phyloP scores from a whole-genome alignment of 768 basidiomycete genomes.

The Collybiopsis luxurians region DNA sequence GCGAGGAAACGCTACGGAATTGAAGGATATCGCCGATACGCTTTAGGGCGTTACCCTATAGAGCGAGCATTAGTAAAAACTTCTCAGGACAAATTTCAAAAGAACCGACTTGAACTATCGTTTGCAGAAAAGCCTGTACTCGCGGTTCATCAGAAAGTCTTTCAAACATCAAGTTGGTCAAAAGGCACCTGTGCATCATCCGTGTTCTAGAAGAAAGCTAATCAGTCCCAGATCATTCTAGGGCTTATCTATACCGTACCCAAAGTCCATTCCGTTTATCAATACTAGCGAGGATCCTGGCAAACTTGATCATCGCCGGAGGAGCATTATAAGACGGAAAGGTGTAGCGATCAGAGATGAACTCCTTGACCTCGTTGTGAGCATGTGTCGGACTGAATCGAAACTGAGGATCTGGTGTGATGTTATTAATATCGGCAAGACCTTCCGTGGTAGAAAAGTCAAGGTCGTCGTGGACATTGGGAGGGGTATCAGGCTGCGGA shows the following conservation, averaged over 20 bases:
- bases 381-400: constrained; percentile 11
- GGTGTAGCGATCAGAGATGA: constrained; percentile 10
- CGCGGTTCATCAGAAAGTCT: constrained; percentile 24
- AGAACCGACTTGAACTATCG: constrained; percentile 33
- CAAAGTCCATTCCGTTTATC: constrained; percentile 35
- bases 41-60: constrained; percentile 46
- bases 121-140: constrained; percentile 35
- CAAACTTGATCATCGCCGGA: background rate
- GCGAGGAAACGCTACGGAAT: constrained; percentile 39
- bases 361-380: constrained; percentile 2
- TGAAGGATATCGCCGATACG: constrained; percentile 49
- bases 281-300: constrained; percentile 23
- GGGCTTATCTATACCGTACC: too few relatives aligned
- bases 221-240: too few relatives aligned
- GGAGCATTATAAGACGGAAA: constrained; percentile 20
- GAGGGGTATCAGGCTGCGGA: background rate
- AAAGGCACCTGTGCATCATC: background rate
- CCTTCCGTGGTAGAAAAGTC: constrained; percentile 3
- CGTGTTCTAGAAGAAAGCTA: background rate
- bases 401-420: constrained; percentile 6
- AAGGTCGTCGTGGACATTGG: background rate
- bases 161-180: constrained; percentile 49
- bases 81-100: background rate
- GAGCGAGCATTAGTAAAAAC: background rate
- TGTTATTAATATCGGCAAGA: background rate